Base-by-base conservation (phyloP, 2,329 filamentous ascomycete species). In the Xylaria sp. region DNA sequence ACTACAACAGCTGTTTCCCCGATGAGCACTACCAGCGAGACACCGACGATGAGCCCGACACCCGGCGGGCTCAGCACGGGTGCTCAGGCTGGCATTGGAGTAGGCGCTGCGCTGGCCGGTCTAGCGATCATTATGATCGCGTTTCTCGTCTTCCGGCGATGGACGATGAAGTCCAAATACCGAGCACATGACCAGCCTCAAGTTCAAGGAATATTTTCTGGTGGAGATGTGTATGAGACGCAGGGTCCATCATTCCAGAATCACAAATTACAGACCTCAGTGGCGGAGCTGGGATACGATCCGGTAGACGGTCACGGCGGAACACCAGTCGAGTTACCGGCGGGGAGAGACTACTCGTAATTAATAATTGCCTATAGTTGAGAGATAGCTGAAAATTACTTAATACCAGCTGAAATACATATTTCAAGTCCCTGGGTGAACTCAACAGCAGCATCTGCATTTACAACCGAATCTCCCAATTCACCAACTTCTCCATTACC, bases 61-160 rank as follows among this genome's bases (percentile, higher is more conserved):
- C 20, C 69, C 1, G 28, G 54, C 6, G 39, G 18, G 28, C 57
- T 73, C 18, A 65, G 54, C 34, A 31, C 67, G 8, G 68, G 72
- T 12, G 72, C 70, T 34, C 55, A 69, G 28, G 70, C 64, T 12
- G 72, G 67, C 4, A 69, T 72, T 52, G 69, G 71, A 6, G 48
- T 66, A 13, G 69, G 71, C 37, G 65, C 39, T 39, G 56, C 58
- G 1, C 25, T 69, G 7, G 37, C 50, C 10, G 67, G 56, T 34
- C 23, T 73, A 23, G 54, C 39, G 9, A 41, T 56, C 18, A 56
- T 65, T 3, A 51, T 62, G 9, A 50, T 64, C 8, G 61, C 59
- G 7, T 34, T 62, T n/a, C 20, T 67, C 5, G 28, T 70, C n/a
- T 64, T 55, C 23, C 69, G 66, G 20, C 62, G 51, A 20, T 55